Evolutionary conservation across 495 filamentous ascomycete species (phyloP).

Genomic region (Peziza echinospora): DNA sequence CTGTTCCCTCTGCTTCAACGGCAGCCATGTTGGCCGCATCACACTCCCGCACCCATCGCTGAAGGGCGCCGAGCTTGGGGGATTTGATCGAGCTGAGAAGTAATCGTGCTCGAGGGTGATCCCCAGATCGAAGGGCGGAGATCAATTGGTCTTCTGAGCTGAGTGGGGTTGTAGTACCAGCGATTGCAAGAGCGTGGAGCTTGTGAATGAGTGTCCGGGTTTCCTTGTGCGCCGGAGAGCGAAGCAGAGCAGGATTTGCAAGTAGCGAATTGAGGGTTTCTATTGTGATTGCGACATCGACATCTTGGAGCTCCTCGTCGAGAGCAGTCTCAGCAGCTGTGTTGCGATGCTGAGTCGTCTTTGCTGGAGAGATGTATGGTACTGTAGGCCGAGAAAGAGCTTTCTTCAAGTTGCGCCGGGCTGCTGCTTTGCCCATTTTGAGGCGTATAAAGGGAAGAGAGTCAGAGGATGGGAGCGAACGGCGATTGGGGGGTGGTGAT

Average conservation of each 20-base stretch:
- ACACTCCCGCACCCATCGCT: slow-evolving; percentile 29
- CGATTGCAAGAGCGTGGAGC: slow-evolving; percentile 18
- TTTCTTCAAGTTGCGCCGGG: no score
- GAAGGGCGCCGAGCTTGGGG: slow-evolving; percentile 27
- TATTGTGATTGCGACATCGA: slow-evolving; percentile 26
- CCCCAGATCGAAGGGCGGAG: slow-evolving; percentile 26
- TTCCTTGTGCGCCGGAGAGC: slow-evolving; percentile 26
- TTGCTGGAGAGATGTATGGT: no score
- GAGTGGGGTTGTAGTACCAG: slow-evolving; percentile 23
- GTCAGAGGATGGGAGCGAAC: no score
- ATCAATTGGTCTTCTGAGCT: slow-evolving; percentile 24
- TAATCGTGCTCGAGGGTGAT: slow-evolving; percentile 16
- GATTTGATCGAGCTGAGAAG: slow-evolving; percentile 20
- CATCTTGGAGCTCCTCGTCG: no score
- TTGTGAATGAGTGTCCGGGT: background rate
- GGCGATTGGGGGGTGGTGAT: no score
- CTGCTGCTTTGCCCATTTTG: no score
- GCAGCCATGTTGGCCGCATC: slow-evolving; percentile 27
- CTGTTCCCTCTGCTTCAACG: slow-evolving; percentile 6
- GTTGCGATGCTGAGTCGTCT: no score
- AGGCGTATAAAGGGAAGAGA: no score
- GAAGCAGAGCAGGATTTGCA: slow-evolving; percentile 24
- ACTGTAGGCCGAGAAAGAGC: no score
- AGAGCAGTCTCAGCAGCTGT: no score
- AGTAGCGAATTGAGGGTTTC: slow-evolving; percentile 24